Percentiles rank a stretch among this genome's conserved stretches.
These are phyloP conservation scores for Leccinum fuscescens DNA, from an alignment of 1,284 basidiomycete genomes.

Conservation along the genomic window DNA sequence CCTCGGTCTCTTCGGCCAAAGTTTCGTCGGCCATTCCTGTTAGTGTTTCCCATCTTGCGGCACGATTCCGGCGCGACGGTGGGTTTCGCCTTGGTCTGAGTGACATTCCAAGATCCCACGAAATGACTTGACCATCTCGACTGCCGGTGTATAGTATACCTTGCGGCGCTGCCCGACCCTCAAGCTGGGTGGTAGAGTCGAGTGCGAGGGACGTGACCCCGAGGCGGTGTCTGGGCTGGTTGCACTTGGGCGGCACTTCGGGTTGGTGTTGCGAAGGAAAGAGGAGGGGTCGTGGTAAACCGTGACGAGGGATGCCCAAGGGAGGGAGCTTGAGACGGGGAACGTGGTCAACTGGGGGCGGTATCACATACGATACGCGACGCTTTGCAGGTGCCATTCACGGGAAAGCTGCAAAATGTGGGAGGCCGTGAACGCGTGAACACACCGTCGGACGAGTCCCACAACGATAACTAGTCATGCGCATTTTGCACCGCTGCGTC, in stretches of 20 bases:
- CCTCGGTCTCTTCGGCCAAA: conserved; percentile 58
- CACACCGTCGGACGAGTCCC: background rate
- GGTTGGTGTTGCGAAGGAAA: conserved; percentile 39
- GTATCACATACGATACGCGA: conserved; percentile 85
- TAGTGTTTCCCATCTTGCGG: conserved; percentile 66
- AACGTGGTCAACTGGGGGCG: conserved; percentile 61
- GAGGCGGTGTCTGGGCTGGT: conserved; percentile 81
- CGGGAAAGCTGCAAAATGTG: conserved; percentile 1
- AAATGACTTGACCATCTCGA: conserved; percentile 86
- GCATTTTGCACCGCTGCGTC: conserved; percentile 8
- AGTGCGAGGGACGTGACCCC: conserved; percentile 84
- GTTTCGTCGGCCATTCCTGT: conserved; percentile 79
- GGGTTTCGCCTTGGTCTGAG: conserved; percentile 45
- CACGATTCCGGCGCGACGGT: conserved; percentile 24
- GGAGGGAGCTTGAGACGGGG: conserved; percentile 74
- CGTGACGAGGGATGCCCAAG: conserved; percentile 55
- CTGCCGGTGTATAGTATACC: conserved; percentile 95
- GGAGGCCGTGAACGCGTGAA: background rate
- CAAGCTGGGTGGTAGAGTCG: conserved; percentile 78
- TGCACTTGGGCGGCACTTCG: conserved; percentile 10
- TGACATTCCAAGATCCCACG: conserved; percentile 85
- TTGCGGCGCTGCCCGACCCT: conserved; percentile 61
- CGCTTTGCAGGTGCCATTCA: conserved; percentile 44
- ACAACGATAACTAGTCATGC: conserved; percentile 5
- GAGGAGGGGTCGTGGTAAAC: conserved; percentile 66